Conservation (phyloP, 345 rosid species). For the Populus tremula region DNA sequence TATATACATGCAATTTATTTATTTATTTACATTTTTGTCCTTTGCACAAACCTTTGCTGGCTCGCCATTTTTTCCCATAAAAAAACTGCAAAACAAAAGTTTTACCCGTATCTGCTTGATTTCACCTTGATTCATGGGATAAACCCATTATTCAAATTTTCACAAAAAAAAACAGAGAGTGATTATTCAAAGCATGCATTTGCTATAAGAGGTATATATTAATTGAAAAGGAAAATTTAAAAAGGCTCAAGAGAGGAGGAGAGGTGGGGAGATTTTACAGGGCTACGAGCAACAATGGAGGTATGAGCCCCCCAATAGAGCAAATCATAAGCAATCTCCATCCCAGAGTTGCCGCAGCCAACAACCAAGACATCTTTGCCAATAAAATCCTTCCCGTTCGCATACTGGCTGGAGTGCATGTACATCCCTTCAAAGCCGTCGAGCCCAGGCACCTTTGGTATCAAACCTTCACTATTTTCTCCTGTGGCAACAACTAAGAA, state of each 20-base stretch:
- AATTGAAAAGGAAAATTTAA: not conserved
- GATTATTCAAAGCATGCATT: too few species aligned
- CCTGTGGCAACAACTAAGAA: constrained; percentile 26
- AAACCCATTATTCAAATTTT: too few species aligned
- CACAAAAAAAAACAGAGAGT: too few species aligned
- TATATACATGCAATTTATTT: too few species aligned
- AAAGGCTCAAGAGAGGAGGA: too few species aligned
- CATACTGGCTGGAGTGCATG: constrained; percentile 17
- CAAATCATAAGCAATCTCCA: constrained; percentile 25
- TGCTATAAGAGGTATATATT: too few species aligned
- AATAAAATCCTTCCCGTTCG: constrained; percentile 1
- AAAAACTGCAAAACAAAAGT: too few species aligned
- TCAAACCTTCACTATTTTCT: constrained; percentile 17
- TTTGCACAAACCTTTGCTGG: too few species aligned
- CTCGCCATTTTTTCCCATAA: too few species aligned
- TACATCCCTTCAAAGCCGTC: constrained; percentile 9
- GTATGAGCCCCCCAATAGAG: not conserved
- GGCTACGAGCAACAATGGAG: constrained; percentile 14
- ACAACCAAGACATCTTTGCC: constrained; percentile 21
- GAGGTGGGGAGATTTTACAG: not conserved
- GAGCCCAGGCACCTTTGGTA: constrained; percentile 13
- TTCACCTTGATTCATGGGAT: too few species aligned
- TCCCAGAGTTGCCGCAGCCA: constrained; percentile 29
- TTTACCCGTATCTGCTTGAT: too few species aligned
- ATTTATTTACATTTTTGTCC: too few species aligned